These are phyloP conservation scores for Pleurotus giganteus DNA, from an alignment of 768 basidiomycete species.

Conservation along the genomic window DNA sequence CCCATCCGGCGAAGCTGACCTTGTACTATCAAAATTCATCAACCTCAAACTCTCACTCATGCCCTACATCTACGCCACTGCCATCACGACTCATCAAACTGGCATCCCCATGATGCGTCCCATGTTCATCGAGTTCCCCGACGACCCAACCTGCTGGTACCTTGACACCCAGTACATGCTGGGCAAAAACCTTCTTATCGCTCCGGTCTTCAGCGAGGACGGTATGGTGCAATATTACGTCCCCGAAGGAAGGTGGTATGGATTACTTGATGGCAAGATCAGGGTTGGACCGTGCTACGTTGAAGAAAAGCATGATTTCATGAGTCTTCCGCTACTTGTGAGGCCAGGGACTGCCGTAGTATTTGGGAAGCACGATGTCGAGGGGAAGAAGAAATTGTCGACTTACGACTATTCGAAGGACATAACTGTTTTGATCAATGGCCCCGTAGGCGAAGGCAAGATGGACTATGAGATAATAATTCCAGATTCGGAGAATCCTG, in stretches of 20 bases:
- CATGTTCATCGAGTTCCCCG: conserved; percentile 33
- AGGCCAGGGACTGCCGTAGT: conserved; percentile 27
- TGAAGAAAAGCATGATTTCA: conserved; percentile 26
- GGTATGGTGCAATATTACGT: conserved; percentile 27
- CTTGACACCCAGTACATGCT: conserved; percentile 33
- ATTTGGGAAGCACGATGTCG: conserved; percentile 15
- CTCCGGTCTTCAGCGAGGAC: conserved; percentile 28
- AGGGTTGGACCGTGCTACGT: conserved; percentile 25
- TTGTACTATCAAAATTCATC: conserved; percentile 35
- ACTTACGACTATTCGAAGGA: conserved; percentile 22
- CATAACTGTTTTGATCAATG: conserved; percentile 18
- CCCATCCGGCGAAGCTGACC: conserved; percentile 31
- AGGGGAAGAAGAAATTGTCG: conserved; percentile 13
- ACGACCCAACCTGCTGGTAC: conserved; percentile 27
- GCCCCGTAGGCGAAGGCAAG: neutral
- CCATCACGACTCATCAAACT: conserved; percentile 26
- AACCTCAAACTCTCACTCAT: conserved; percentile 42
- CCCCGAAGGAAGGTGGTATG: conserved; percentile 29
- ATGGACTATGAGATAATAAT: conserved; percentile 16
- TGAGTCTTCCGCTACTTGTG: conserved; percentile 25
- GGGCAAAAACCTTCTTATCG: conserved; percentile 27
- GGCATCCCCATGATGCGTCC: conserved; percentile 33
- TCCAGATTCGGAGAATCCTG: conserved; percentile 16
- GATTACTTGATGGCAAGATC: conserved; percentile 26
- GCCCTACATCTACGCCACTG: conserved; percentile 39